Percentiles rank a stretch among this genome's conserved stretches.
These are phyloP conservation scores for Aristolochia contorta DNA, from an alignment of 164 flowering plant species.

Conservation along the genomic window DNA sequence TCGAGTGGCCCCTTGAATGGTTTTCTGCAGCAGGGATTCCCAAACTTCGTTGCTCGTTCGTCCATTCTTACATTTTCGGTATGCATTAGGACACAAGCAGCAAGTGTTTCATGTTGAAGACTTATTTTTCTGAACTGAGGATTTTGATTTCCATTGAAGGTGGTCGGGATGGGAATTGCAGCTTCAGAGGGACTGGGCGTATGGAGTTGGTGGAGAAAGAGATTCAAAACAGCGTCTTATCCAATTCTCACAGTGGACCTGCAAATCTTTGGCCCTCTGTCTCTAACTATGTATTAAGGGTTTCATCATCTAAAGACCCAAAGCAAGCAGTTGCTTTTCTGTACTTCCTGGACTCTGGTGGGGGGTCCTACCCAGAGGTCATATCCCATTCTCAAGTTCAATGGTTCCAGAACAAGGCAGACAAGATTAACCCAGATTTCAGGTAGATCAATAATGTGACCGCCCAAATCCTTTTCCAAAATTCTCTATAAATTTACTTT, in stretches of 20 bases:
- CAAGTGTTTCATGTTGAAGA: too few relatives aligned
- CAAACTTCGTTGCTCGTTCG: constrained; percentile 30
- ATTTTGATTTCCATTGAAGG: constrained; percentile 14
- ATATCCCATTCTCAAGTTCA: constrained; percentile 68
- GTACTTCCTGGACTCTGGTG: constrained; percentile 90
- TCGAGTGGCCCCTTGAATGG: constrained; percentile 88
- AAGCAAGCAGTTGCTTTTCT: constrained; percentile 33
- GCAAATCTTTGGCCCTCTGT: constrained; percentile 73
- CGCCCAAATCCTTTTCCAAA: not conserved
- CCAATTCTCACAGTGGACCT: constrained; percentile 59
- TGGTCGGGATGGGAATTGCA: constrained; percentile 38
- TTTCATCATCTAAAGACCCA: constrained; percentile 35
- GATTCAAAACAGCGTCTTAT: constrained; percentile 27
- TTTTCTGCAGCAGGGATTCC: constrained; percentile 70
- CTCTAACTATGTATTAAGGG: constrained; percentile 65
- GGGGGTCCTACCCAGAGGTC: constrained; percentile 85
- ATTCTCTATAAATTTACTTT: constrained; percentile 15
- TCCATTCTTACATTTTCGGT: not conserved
- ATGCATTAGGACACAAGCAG: not conserved
- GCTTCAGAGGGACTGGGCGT: constrained; percentile 58
- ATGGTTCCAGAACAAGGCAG: constrained; percentile 54
- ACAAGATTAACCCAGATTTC: constrained; percentile 53
- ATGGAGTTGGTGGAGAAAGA: constrained; percentile 54
- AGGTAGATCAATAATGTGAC: constrained; percentile 31
- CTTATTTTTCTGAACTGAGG: not conserved